These are phyloP conservation scores for Colletotrichum karsti DNA, from an alignment of 2,329 filamentous ascomycete species.

Conservation along the genomic window DNA sequence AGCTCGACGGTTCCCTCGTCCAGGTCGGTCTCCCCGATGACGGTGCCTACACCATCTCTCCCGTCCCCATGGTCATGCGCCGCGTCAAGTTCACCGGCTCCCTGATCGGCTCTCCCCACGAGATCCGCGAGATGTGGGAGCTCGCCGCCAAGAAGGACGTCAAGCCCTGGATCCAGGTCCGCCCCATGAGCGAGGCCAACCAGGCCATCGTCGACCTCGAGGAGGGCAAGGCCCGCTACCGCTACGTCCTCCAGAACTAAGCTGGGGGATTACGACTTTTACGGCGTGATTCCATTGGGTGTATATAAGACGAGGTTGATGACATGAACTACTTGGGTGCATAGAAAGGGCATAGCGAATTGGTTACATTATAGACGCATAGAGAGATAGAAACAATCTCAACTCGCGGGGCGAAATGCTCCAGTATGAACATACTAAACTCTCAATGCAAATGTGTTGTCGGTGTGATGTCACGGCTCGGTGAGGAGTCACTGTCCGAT, in stretches of 20 bases:
- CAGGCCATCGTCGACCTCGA: conserved; percentile 63
- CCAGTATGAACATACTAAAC: not conserved
- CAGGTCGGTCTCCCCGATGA: conserved; percentile 67
- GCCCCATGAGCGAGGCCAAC: conserved; percentile 64
- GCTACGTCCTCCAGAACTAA: conserved; percentile 56
- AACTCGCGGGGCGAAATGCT: not conserved
- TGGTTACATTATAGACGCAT: conserved; percentile 21
- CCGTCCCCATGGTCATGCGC: conserved; percentile 65
- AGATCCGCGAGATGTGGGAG: conserved; percentile 68
- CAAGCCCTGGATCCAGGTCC: conserved; percentile 64
- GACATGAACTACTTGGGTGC: conserved; percentile 18
- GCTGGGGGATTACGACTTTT: not conserved
- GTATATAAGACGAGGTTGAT: conserved; percentile 21
- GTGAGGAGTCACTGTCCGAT: not conserved
- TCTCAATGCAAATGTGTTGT: not conserved
- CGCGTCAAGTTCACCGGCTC: conserved; percentile 58
- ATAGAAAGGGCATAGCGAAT: conserved; percentile 24
- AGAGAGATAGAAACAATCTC: conserved; percentile 7
- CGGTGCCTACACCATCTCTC: conserved; percentile 47
- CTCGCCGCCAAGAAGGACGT: conserved; percentile 65
- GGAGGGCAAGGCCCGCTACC: conserved; percentile 57
- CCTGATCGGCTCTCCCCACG: conserved; percentile 56
- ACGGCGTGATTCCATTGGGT: not conserved
- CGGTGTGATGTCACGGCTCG: conserved; percentile 11
- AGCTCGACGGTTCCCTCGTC: conserved; percentile 64